Conservation (phyloP, 208 protist species). For the Trypanosoma cruzi region DNA sequence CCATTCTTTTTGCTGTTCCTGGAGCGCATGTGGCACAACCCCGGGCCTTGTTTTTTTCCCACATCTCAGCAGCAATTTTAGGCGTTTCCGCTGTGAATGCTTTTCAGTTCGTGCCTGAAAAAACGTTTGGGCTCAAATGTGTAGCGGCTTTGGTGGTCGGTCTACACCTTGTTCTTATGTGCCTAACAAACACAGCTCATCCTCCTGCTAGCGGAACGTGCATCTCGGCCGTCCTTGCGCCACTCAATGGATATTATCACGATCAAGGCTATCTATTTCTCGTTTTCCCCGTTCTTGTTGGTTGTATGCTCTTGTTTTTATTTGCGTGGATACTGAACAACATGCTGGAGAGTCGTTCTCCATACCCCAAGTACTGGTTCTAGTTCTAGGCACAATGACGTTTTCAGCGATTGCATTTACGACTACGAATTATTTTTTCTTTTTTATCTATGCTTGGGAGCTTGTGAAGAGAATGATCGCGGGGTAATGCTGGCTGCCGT, state of each 20-base stretch:
- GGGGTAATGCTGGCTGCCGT: too few species aligned
- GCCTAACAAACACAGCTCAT: constrained; percentile 64
- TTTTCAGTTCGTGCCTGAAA: constrained; percentile 43
- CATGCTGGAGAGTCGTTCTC: constrained; percentile 42
- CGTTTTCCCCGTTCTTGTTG: constrained; percentile 45
- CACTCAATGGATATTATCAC: constrained; percentile 56
- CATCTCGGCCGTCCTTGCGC: constrained; percentile 41
- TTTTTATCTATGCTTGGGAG: too few species aligned
- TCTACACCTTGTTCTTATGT: constrained; percentile 59
- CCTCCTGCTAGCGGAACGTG: constrained; percentile 67
- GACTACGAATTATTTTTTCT: not conserved
- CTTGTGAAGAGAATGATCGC: too few species aligned
- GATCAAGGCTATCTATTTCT: constrained; percentile 74
- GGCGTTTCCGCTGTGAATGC: constrained; percentile 49
- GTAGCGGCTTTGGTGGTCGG: constrained; percentile 62
- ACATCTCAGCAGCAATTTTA: constrained; percentile 69
- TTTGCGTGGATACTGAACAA: constrained; percentile 66
- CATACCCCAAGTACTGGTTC: constrained; percentile 76
- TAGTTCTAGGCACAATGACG: not conserved
- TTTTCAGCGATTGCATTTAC: not conserved
- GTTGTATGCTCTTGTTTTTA: constrained; percentile 42
- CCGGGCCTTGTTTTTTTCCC: constrained; percentile 47
- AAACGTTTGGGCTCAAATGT: constrained; percentile 52
- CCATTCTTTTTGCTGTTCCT: constrained; percentile 52
- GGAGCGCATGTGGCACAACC: constrained; percentile 63